These are phyloP conservation scores for Nothopassalora personata DNA, from an alignment of 2,329 filamentous ascomycete species.

Conservation along the genomic window DNA sequence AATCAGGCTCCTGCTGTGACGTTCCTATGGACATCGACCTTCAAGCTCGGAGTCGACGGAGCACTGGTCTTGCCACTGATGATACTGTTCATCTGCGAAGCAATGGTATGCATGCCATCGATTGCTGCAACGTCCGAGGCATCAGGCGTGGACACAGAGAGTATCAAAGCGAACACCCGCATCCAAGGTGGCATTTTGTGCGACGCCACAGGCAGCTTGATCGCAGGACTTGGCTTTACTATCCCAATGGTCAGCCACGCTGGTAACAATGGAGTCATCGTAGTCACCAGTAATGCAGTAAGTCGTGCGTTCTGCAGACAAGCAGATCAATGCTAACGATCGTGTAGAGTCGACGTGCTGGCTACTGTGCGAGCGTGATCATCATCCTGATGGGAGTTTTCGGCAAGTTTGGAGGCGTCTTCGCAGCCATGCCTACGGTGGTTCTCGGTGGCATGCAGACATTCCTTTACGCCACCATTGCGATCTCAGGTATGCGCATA, in stretches of 20 bases:
- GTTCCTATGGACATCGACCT: conserved; percentile 16
- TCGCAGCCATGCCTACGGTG: conserved; percentile 16
- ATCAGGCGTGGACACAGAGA: conserved; percentile 14
- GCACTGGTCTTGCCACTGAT: conserved; percentile 16
- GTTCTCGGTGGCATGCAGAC: conserved; percentile 53
- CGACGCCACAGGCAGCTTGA: conserved; percentile 15
- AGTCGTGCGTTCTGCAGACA: not conserved
- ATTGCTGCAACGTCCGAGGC: conserved; percentile 16
- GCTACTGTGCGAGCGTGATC: conserved; percentile 16
- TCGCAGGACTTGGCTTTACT: conserved; percentile 13
- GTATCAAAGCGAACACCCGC: conserved; percentile 17
- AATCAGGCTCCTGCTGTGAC: conserved; percentile 14
- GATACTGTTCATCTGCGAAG: conserved; percentile 20
- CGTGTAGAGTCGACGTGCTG: conserved; percentile 16
- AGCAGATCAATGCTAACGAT: not conserved
- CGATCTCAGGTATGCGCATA: conserved; percentile 70
- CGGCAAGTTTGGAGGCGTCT: conserved; percentile 18
- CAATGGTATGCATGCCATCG: conserved; percentile 20
- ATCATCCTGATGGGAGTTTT: conserved; percentile 18
- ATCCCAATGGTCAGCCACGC: conserved; percentile 20
- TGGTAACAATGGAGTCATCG: conserved; percentile 19
- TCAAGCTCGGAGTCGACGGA: conserved; percentile 18
- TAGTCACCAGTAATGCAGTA: conserved; percentile 21
- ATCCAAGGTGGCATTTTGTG: conserved; percentile 21
- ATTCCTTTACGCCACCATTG: conserved; percentile 70